Conservation (phyloP, 2,329 filamentous ascomycete genomes). For the Cladosporium sp. region DNA sequence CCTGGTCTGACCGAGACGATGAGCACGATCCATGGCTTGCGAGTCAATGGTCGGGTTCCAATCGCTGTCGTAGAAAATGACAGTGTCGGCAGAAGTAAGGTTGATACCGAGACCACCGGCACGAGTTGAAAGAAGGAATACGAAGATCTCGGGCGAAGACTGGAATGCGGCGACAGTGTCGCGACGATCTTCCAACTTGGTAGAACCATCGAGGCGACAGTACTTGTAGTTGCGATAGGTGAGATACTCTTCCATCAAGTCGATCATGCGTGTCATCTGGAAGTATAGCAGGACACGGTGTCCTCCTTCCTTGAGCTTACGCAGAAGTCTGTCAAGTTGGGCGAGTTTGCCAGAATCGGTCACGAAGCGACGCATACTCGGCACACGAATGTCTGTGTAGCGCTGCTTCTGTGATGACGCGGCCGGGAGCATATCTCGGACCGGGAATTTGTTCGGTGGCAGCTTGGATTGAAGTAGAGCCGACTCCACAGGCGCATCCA, state of each 20-base stretch:
- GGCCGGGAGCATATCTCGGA: constrained; percentile 63
- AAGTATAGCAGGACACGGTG: constrained; percentile 97
- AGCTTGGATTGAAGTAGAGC: constrained; percentile 70
- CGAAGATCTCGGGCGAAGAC: constrained; percentile 87
- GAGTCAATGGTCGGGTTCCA: constrained; percentile 99
- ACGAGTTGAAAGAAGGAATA: constrained; percentile 92
- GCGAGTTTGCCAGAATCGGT: constrained; percentile 96
- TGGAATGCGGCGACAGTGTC: constrained; percentile 98
- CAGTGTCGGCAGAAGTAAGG: constrained; percentile 89
- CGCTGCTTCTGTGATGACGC: constrained; percentile 77
- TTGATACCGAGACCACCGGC: constrained; percentile 98
- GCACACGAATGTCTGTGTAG: constrained; percentile 87
- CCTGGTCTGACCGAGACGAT: constrained; percentile 90
- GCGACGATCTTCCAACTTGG: constrained; percentile 92
- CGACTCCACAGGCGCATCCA: constrained; percentile 60
- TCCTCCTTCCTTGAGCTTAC: constrained; percentile 83
- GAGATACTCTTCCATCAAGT: constrained; percentile 97
- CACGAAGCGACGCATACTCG: constrained; percentile 95
- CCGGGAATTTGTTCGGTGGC: constrained; percentile 61
- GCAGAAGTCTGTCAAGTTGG: constrained; percentile 80
- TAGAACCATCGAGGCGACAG: constrained; percentile 91
- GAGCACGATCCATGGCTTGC: constrained; percentile 97
- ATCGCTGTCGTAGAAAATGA: constrained; percentile 99
- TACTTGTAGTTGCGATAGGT: constrained; percentile 99
- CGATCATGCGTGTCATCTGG: constrained; percentile 99